Conservation (phyloP, 176 grass and related monocot genomes). For the Carex scoparia region DNA sequence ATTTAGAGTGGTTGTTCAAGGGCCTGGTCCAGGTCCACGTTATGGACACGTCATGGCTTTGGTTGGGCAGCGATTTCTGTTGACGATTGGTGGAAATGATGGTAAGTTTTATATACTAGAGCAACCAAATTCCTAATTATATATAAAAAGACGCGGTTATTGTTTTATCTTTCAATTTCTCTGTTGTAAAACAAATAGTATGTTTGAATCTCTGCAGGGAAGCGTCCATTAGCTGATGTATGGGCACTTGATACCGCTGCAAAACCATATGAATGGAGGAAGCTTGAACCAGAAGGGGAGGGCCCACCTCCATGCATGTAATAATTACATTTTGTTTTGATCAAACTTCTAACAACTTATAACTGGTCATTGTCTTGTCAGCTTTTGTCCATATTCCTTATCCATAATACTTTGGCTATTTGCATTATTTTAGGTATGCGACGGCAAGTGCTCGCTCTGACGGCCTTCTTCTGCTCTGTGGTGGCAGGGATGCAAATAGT, state of each 20-base stretch:
- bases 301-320: constrained; percentile 99
- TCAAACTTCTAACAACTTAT: not conserved
- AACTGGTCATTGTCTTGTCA: not conserved
- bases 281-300: constrained; percentile 99
- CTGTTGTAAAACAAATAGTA: constrained; percentile 7
- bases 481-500: constrained; percentile 95
- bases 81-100: constrained; percentile 99
- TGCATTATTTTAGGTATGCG: constrained; percentile 70
- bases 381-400: not conserved
- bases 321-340: constrained; percentile 30
- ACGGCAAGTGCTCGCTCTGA: constrained; percentile 98
- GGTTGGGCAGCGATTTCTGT: constrained; percentile 97
- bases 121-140: constrained; percentile 19
- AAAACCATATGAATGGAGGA: constrained; percentile 99
- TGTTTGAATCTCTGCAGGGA: constrained; percentile 51
- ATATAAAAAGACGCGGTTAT: not conserved
- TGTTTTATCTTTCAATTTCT: not conserved
- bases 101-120: constrained; percentile 44
- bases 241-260: constrained; percentile 99
- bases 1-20: constrained; percentile 95
- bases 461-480: constrained; percentile 95
- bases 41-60: constrained; percentile 99
- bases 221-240: constrained; percentile 90
- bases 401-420: not conserved
- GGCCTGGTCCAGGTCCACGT: constrained; percentile 94